phyloP scores from a whole-genome alignment of 192 early-diverging fungal species.

The Coemansia sp. region DNA sequence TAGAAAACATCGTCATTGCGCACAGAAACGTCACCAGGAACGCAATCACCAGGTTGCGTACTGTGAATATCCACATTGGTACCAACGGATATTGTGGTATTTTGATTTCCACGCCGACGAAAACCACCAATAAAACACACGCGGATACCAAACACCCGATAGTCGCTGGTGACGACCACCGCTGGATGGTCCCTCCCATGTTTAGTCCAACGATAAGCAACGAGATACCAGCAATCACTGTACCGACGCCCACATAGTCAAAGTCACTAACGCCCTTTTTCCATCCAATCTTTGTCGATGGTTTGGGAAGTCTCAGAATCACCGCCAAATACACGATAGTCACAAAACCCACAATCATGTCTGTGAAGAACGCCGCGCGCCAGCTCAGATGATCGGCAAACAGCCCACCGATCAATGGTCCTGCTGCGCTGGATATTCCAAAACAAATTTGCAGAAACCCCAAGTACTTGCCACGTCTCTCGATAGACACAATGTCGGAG shows the following conservation, averaged over 20 bases:
- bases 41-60: conserved; percentile 50
- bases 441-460: conserved; percentile 59
- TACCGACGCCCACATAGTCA: conserved; percentile 63
- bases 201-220: conserved; percentile 71
- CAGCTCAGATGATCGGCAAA: conserved; percentile 58
- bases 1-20: conserved; percentile 54
- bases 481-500: conserved; percentile 69
- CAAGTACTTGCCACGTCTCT: conserved; percentile 74
- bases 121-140: conserved; percentile 45
- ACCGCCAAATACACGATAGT: conserved; percentile 55
- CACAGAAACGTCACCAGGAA: conserved; percentile 40
- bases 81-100: conserved; percentile 59
- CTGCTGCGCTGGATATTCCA: conserved; percentile 59
- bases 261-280: conserved; percentile 39
- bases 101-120: conserved; percentile 65
- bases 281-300: conserved; percentile 24
- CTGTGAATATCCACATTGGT: conserved; percentile 62
- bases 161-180: conserved; percentile 59
- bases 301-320: conserved; percentile 57
- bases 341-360: conserved; percentile 69
- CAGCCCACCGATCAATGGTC: conserved; percentile 61
- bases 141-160: conserved; percentile 49
- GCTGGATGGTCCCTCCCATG: conserved; percentile 67
- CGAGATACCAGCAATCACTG: conserved; percentile 60
- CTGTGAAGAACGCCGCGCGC: conserved; percentile 77